Conservation (phyloP, 208 protist species). For the Willaertia magna region DNA sequence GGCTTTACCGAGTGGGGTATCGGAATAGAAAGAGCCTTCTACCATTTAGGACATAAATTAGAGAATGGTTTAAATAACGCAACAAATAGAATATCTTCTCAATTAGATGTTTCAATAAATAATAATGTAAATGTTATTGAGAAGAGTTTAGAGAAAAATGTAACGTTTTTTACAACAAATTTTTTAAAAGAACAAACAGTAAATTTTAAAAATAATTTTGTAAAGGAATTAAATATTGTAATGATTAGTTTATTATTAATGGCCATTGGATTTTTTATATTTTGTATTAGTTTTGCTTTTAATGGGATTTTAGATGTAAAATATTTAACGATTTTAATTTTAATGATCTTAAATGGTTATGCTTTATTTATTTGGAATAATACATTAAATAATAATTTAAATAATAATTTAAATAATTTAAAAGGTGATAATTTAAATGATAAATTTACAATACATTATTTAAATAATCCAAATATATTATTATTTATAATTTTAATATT, state of each 20-base stretch:
- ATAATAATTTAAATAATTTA: no score
- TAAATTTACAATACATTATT: no score
- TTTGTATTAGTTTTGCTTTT: background rate
- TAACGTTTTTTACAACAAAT: background rate
- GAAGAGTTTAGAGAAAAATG: background rate
- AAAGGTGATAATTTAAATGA: no score
- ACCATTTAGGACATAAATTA: background rate
- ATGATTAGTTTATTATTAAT: background rate
- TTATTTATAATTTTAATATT: no score
- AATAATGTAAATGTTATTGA: background rate
- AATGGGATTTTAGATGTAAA: no score
- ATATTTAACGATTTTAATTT: no score
- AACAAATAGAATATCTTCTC: background rate
- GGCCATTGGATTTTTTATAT: background rate
- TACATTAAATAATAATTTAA: no score
- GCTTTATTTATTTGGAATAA: no score
- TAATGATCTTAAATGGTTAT: no score
- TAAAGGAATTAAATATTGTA: background rate
- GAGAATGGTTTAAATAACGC: background rate
- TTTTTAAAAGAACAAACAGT: background rate
- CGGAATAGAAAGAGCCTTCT: conserved; percentile 3
- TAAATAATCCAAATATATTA: no score
- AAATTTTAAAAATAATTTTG: background rate
- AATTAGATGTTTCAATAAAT: background rate
- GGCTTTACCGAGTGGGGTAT: conserved; percentile 6